phyloP scores from a whole-genome alignment of 73 alveolate species.

The Paraurostyla sp. region DNA sequence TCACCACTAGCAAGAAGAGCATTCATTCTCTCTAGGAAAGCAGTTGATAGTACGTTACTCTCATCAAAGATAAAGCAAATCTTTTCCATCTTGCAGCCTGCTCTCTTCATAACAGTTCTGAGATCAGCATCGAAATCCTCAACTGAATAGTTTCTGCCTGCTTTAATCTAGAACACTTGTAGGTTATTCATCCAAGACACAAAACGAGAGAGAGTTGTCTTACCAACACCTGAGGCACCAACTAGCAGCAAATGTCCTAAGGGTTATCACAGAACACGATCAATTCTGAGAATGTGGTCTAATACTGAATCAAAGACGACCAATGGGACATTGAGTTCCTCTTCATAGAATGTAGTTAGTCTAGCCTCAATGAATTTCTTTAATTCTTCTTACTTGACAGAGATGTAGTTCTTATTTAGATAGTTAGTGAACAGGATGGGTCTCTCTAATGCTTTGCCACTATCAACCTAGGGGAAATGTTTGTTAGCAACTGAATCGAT shows the following conservation, averaged over 20 bases:
- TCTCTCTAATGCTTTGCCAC: slow-evolving; percentile 83
- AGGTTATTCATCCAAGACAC: slow-evolving; percentile 99
- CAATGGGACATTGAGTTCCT: slow-evolving; percentile 98
- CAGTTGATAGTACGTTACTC: slow-evolving; percentile 98
- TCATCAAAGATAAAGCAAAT: slow-evolving; percentile 99
- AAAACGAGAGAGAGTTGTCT: slow-evolving; percentile 97
- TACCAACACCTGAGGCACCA: slow-evolving; percentile 98
- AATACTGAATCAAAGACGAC: slow-evolving; percentile 98
- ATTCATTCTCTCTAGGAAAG: slow-evolving; percentile 99
- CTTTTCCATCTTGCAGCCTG: slow-evolving; percentile 98
- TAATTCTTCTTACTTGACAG: slow-evolving; percentile 95
- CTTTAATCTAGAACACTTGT: slow-evolving; percentile 97
- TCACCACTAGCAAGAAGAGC: slow-evolving; percentile 99
- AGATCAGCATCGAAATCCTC: slow-evolving; percentile 99
- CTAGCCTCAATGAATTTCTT: slow-evolving; percentile 93
- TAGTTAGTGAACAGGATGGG: slow-evolving; percentile 96
- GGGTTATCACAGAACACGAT: slow-evolving; percentile 98
- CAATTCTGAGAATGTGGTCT: slow-evolving; percentile 98
- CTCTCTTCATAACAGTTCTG: slow-evolving; percentile 98
- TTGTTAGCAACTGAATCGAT: slow-evolving; percentile 89
- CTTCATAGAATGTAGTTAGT: slow-evolving; percentile 97
- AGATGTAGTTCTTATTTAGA: slow-evolving; percentile 84
- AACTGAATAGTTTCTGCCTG: slow-evolving; percentile 99
- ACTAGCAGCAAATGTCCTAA: slow-evolving; percentile 98
- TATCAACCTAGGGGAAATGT: slow-evolving; percentile 88